Conservation (phyloP, 768 basidiomycete species). For the Calocera viscosa region DNA sequence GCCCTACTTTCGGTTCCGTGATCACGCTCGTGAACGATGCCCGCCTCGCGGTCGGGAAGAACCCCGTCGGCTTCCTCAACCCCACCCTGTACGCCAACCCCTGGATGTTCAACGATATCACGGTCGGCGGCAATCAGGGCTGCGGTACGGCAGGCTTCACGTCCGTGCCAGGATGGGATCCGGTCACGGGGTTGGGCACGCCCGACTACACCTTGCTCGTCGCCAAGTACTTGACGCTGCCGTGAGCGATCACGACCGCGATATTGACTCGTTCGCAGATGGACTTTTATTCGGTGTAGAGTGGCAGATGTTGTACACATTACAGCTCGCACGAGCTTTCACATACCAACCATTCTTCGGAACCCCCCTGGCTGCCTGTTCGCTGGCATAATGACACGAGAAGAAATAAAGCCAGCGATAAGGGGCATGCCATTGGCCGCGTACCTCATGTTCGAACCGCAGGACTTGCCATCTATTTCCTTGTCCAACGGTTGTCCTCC, state of each 20-base stretch:
- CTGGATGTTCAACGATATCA: slow-evolving; percentile 34
- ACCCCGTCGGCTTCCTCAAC: slow-evolving; percentile 36
- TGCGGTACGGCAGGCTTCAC: slow-evolving; percentile 32
- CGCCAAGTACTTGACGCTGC: slow-evolving; percentile 28
- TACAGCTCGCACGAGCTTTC: slow-evolving; percentile 29
- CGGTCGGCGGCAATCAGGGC: slow-evolving; percentile 35
- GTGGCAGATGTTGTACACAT: slow-evolving; percentile 37
- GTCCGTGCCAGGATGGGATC: slow-evolving; percentile 34
- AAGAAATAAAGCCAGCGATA: too few species aligned
- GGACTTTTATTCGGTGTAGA: too few species aligned
- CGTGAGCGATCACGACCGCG: slow-evolving; percentile 55
- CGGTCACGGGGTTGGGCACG: slow-evolving; percentile 34
- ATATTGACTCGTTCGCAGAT: slow-evolving; percentile 40
- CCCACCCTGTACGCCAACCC: slow-evolving; percentile 27
- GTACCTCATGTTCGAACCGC: too few species aligned
- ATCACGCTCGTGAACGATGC: slow-evolving; percentile 34
- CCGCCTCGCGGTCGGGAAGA: slow-evolving; percentile 28
- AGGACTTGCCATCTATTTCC: too few species aligned
- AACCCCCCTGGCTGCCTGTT: too few species aligned
- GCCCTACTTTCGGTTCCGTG: slow-evolving; percentile 29
- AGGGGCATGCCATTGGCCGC: too few species aligned
- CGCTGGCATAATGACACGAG: too few species aligned
- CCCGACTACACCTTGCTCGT: slow-evolving; percentile 29
- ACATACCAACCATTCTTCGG: too few species aligned
- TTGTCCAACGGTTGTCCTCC: too few species aligned